These are phyloP conservation scores for Ustilago tritici DNA, from an alignment of 1,284 basidiomycete species.

Conservation along the genomic window DNA sequence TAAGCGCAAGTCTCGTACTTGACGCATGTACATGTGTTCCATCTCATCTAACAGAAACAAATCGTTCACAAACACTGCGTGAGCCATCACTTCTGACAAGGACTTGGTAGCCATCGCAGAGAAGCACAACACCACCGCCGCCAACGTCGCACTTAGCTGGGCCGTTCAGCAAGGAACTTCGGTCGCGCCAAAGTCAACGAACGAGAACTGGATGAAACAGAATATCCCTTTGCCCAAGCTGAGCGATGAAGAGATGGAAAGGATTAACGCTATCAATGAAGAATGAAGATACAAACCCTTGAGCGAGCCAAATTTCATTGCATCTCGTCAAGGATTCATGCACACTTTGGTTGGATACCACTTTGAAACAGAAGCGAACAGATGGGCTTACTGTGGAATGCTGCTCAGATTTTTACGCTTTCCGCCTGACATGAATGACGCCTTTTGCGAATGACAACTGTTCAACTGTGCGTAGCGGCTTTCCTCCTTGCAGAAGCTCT, in stretches of 20 bases:
- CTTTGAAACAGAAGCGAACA: no score
- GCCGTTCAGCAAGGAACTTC: slow-evolving; percentile 76
- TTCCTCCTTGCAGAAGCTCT: slow-evolving; percentile 22
- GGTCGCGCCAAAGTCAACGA: slow-evolving; percentile 57
- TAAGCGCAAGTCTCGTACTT: no score
- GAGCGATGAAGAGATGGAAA: slow-evolving; percentile 75
- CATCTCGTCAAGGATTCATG: no score
- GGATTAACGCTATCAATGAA: slow-evolving; percentile 46
- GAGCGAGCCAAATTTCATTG: no score
- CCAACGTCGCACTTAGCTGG: slow-evolving; percentile 77
- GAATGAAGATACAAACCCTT: slow-evolving; percentile 37
- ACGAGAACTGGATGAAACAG: slow-evolving; percentile 79
- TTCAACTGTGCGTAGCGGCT: slow-evolving; percentile 29
- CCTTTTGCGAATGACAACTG: slow-evolving; percentile 50
- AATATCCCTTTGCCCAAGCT: slow-evolving; percentile 80
- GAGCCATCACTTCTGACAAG: slow-evolving; percentile 73
- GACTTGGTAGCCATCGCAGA: slow-evolving; percentile 77
- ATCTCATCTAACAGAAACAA: no score
- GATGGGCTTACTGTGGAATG: no score
- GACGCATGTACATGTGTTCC: no score
- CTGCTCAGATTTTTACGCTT: not conserved
- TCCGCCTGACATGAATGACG: slow-evolving; percentile 16
- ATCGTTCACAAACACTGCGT: slow-evolving; percentile 74
- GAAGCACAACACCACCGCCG: slow-evolving; percentile 74
- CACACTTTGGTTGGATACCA: no score